Conservation (phyloP, 2,329 filamentous ascomycete species). For the Aspergillus sp. region DNA sequence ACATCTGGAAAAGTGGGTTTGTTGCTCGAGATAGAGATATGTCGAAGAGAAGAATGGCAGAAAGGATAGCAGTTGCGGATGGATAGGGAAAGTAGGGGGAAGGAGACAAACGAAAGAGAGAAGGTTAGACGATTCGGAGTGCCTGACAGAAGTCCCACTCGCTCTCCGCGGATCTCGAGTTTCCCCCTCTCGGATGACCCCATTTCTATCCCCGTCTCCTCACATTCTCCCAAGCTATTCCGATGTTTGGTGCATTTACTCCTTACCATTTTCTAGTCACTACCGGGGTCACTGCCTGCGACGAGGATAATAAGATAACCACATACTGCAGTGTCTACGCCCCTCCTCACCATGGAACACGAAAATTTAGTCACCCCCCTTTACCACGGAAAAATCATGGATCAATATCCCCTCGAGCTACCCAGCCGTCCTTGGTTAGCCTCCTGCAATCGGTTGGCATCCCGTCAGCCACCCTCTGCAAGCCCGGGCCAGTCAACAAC, state of each 20-base stretch:
- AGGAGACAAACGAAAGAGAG: no score
- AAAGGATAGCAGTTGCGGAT: neutral
- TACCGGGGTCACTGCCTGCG: neutral
- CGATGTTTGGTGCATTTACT: neutral
- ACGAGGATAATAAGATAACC: no score
- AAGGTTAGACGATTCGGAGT: no score
- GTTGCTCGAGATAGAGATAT: neutral
- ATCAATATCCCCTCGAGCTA: neutral
- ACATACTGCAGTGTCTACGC: neutral
- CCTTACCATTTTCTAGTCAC: neutral
- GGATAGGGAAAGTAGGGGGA: neutral
- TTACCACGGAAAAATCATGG: neutral
- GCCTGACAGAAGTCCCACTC: no score
- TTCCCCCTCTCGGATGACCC: neutral
- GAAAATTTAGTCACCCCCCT: neutral
- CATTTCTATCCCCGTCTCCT: neutral
- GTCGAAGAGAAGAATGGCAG: neutral
- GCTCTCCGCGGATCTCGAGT: no score
- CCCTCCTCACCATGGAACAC: neutral
- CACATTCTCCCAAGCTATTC: neutral
- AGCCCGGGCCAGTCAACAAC: neutral
- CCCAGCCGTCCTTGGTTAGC: neutral
- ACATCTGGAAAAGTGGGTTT: conserved; percentile 10
- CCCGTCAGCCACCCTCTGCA: conserved; percentile 3
- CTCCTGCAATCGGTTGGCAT: neutral